Evolutionary conservation across 208 protist species (phyloP).

Genomic region (Angomonas ambiguus): DNA sequence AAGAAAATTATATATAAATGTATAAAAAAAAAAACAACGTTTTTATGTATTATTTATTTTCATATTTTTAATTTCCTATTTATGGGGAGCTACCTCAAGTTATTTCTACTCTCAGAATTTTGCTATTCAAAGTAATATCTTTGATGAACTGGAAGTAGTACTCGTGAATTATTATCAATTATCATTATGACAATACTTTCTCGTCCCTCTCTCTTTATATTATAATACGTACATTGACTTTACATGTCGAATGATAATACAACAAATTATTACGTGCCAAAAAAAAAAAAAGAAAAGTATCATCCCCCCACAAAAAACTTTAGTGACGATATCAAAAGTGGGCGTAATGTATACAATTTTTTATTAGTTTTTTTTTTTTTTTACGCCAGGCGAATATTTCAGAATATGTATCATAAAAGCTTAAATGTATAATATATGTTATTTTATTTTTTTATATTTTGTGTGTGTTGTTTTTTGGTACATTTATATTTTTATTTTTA

Average conservation of each 20-base stretch:
- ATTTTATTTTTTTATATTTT: constrained; percentile 4
- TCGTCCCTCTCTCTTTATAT: background rate
- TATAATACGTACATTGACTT: no score
- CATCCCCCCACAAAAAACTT: background rate
- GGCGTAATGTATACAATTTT: background rate
- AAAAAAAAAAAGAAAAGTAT: background rate
- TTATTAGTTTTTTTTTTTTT: constrained; percentile 6
- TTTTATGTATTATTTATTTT: background rate
- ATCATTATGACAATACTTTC: background rate
- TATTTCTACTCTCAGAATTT: no score
- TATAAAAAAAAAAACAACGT: background rate
- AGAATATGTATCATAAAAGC: no score
- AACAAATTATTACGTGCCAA: no score
- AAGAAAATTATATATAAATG: background rate
- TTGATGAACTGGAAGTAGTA: background rate
- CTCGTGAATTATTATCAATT: no score
- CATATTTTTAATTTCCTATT: background rate
- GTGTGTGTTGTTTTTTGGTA: background rate
- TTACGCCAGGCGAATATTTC: no score
- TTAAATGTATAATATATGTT: background rate
- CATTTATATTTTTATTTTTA: background rate
- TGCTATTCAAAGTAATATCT: no score
- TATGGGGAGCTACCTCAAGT: no score
- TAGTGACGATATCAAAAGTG: no score
- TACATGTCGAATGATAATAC: no score